Base-by-base conservation (phyloP, 139 green algal genomes). In the Diplosphaera chodatii region DNA sequence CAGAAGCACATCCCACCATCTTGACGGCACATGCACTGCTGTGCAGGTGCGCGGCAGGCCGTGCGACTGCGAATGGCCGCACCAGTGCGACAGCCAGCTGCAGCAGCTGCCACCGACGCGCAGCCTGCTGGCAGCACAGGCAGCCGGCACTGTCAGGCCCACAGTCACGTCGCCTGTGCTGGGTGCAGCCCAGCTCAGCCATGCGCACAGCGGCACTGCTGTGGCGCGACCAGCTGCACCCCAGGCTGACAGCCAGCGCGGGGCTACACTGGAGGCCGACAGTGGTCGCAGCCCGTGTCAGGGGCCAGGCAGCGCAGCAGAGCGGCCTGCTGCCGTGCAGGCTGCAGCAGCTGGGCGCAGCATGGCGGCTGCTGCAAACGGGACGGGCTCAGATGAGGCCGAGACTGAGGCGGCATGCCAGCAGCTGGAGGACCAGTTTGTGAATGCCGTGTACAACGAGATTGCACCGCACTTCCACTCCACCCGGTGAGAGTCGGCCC, bases 401-500 rank as follows among this genome's bases (percentile, higher is more conserved):
- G 55, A 69, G 22, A 20, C 40, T 27, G 40, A 68, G 63, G n/a
- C 15, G 31, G 67, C n/a, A 31, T 68, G 62, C 59, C 66, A 68
- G 34, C 59, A 65, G 32, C 63, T 96, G 56, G 89, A 95, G 80
- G 65, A 72, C 8, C 30, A 69, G 34, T 76, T 92, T 73, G 94
- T 98, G 33, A 83, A 93, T 64, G 55, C 78, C 18, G 92, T 99
- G 66, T 99, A 99, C 74, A 85, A 99, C 69, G 87, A 86, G 13
- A 98, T 99, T 41, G 95, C 96, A 3, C 76, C 83, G 10, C 96
- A 99, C 85, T 99, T 99, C 84, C 91, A 84, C 63, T 75, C 90
- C 18, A 99, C 96, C 1, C 80, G 89, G 84, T 89, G 59, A 31
- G n/a, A n/a, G n/a, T n/a, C n/a, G n/a, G n/a, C n/a, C n/a, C n/a